Evolutionary conservation across 2,329 filamentous ascomycete genomes (phyloP).

Genomic region (Diaporthe ampelina): DNA sequence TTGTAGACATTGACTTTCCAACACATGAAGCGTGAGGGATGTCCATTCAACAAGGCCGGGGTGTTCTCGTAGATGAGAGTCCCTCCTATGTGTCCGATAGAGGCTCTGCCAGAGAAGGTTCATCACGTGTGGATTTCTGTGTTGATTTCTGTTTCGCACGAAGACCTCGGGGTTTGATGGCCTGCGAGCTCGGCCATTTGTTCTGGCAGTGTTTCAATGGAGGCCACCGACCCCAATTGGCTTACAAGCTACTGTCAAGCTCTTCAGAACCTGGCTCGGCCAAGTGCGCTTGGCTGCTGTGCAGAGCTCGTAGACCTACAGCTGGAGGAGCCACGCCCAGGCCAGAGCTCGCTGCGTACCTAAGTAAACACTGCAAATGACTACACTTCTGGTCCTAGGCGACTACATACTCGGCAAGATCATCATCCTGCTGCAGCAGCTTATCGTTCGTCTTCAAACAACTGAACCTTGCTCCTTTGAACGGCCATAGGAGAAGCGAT

Average conservation of each 20-base stretch:
- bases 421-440: neutral
- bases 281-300: neutral
- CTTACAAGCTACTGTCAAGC: neutral
- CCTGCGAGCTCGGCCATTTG: neutral
- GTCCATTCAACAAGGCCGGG: neutral
- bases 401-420: neutral
- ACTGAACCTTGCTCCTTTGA: neutral
- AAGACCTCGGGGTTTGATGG: too few species aligned
- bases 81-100: neutral
- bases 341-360: too few species aligned
- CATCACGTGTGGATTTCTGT: too few species aligned
- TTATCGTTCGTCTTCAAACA: neutral
- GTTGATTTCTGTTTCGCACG: too few species aligned
- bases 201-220: neutral
- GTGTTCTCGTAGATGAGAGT: neutral
- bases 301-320: too few species aligned
- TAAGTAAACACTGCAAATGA: too few species aligned
- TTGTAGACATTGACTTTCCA: too few species aligned
- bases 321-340: too few species aligned
- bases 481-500: neutral
- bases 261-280: neutral
- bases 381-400: too few species aligned
- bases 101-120: too few species aligned
- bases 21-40: neutral
- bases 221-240: rapidly evolving